Conservation (phyloP, 2,329 filamentous ascomycete genomes). For the Penicillium sp. region DNA sequence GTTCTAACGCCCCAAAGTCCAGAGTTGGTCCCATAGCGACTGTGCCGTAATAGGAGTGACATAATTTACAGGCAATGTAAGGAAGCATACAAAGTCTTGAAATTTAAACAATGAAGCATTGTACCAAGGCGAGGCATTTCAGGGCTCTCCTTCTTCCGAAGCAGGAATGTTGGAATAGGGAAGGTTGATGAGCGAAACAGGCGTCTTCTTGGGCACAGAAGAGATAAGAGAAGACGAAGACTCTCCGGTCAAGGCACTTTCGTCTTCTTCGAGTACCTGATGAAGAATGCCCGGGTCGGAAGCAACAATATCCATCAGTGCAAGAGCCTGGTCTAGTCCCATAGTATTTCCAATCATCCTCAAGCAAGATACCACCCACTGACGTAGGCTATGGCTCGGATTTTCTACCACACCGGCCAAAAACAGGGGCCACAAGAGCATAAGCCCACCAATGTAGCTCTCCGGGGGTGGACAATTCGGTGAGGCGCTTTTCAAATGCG, state of each 20-base stretch:
- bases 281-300: slow-evolving; percentile 27
- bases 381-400: slow-evolving; percentile 24
- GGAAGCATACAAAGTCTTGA: background rate
- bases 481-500: slow-evolving; percentile 13
- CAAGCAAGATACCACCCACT: slow-evolving; percentile 34
- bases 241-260: slow-evolving; percentile 17
- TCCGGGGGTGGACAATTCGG: slow-evolving; percentile 22
- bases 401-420: slow-evolving; percentile 35
- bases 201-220: background rate
- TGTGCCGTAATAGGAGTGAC: background rate
- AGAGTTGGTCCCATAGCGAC: background rate
- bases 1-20: background rate
- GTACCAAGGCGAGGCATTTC: background rate
- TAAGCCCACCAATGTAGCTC: slow-evolving; percentile 32
- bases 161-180: slow-evolving; percentile 1
- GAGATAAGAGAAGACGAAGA: background rate
- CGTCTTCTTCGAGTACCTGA: slow-evolving; percentile 15
- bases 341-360: slow-evolving; percentile 34
- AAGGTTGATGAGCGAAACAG: slow-evolving; percentile 1
- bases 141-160: background rate
- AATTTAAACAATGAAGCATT: background rate
- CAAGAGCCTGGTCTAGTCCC: slow-evolving; percentile 40
- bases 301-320: slow-evolving; percentile 33
- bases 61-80: background rate
- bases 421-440: slow-evolving; percentile 40